phyloP scores from a whole-genome alignment of 805 yeast species.

The Ogataea methanolica region DNA sequence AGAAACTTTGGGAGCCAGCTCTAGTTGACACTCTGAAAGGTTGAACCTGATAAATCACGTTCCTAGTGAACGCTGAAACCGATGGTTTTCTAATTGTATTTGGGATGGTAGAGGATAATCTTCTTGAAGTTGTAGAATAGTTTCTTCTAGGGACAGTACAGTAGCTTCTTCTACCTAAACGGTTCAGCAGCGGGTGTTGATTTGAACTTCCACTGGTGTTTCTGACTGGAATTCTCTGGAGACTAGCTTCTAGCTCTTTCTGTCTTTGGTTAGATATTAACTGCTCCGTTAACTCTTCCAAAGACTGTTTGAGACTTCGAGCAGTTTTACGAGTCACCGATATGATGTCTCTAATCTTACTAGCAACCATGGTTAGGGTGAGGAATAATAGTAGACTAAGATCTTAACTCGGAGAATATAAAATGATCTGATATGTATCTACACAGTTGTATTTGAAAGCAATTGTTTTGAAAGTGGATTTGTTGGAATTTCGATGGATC shows the following conservation, averaged over 20 bases:
- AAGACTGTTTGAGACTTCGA: slow-evolving; percentile 40
- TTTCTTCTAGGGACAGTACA: slow-evolving; percentile 21
- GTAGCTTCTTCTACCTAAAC: slow-evolving; percentile 19
- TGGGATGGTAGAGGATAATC: slow-evolving; percentile 5
- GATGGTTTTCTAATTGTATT: slow-evolving; percentile 7
- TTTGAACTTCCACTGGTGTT: slow-evolving; percentile 10
- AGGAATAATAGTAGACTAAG: background rate
- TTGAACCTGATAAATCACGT: slow-evolving; percentile 22
- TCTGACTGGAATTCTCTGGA: slow-evolving; percentile 39
- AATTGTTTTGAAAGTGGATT: no score
- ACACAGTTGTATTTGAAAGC: no score
- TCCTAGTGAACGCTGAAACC: slow-evolving; percentile 14
- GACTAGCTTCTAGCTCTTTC: slow-evolving; percentile 27
- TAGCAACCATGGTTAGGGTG: slow-evolving; percentile 26
- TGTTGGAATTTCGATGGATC: no score
- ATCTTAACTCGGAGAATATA: background rate
- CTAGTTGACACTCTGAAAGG: slow-evolving; percentile 24
- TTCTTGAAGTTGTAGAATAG: slow-evolving; percentile 10
- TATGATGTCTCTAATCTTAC: slow-evolving; percentile 38
- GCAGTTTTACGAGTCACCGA: slow-evolving; percentile 43
- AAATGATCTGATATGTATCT: no score
- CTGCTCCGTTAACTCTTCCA: slow-evolving; percentile 43
- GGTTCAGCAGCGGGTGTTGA: slow-evolving; percentile 19
- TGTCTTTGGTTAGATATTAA: slow-evolving; percentile 23
- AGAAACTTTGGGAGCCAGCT: slow-evolving; percentile 14